These are phyloP conservation scores for Sugiyamaella americana DNA, from an alignment of 805 yeast species.

Conservation along the genomic window DNA sequence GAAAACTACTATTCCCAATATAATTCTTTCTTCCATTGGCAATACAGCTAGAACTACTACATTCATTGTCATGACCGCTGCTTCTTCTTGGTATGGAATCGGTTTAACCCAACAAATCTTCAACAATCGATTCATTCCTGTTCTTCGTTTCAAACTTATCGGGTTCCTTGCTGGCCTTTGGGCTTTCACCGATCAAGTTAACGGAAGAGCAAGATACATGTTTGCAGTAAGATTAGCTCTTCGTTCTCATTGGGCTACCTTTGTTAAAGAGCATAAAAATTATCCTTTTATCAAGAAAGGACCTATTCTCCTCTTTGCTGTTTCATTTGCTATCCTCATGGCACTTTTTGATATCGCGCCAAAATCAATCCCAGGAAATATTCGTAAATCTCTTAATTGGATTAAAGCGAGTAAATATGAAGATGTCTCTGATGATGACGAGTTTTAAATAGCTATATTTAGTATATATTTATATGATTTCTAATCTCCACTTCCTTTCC, in stretches of 20 bases:
- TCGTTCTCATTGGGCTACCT: conserved; percentile 32
- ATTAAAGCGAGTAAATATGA: conserved; percentile 25
- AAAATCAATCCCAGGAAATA: conserved; percentile 23
- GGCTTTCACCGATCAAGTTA: conserved; percentile 33
- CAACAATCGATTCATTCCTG: conserved; percentile 28
- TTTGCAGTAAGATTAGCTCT: conserved; percentile 34
- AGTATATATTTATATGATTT: no score
- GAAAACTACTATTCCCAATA: conserved; percentile 3
- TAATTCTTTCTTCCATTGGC: conserved; percentile 16
- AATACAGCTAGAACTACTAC: conserved; percentile 30
- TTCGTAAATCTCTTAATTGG: conserved; percentile 31
- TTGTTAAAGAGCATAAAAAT: conserved; percentile 25
- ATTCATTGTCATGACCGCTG: conserved; percentile 31
- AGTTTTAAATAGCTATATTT: no score
- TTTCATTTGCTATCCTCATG: conserved; percentile 30
- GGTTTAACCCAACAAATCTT: conserved; percentile 32
- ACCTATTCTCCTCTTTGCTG: conserved; percentile 30
- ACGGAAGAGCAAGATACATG: conserved; percentile 31
- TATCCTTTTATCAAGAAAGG: conserved; percentile 27
- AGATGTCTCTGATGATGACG: conserved; percentile 15
- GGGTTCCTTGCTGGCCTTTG: conserved; percentile 40
- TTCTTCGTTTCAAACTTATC: conserved; percentile 33
- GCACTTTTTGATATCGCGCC: conserved; percentile 27
- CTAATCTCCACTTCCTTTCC: no score
- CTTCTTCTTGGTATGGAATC: conserved; percentile 37